Evolutionary conservation across 2,329 filamentous ascomycete species (phyloP), one percentile per base, ranked within the genome.

Genomic region (Aspergillus sp.): DNA sequence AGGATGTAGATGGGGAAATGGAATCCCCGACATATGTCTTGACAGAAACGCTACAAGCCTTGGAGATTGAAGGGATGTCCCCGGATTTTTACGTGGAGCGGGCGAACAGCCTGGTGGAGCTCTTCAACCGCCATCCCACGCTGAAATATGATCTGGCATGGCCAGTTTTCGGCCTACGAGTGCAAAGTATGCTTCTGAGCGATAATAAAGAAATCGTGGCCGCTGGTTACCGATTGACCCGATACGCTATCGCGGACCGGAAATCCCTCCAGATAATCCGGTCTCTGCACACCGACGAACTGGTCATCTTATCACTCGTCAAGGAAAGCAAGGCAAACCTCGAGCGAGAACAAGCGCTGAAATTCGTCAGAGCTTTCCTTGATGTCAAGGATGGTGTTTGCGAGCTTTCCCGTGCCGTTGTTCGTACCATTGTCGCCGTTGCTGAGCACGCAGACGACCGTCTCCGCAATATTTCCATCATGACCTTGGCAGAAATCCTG

Each of bases 301-400:
- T 97, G 17, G 90, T 96, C 23, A 89, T 95, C 35, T 77, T 91
- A 60, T 97, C 93, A 1, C 74, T 98, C 30, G 89, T 94, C 55
- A 97, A 97, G 65, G 93, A 97, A 66, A 86, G 87, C 62, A 97
- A 96, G 67, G 88, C 91, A n/a, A 90, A 91, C 58, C 88, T 98
- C 15, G 93, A 98, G 72, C 82, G 94, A 46, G 93, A 98, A 67
- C 93, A 98, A 69, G 93, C 93, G 10, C 75, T 98, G 60, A 98
- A 98, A 66, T 96, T 98, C 65, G 85, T 97, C 22, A 83, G 93
- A 50, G 88, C 90, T 7, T 98, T 98, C 61, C 74, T 98, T 2
- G 93, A 98, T 63, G 89, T 97, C 54, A 96, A 96, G 63, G 88
- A 90, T 53, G 93, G 93, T 9, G 84, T 94, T 7, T 80, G 82